Percentiles rank a stretch among this genome's conserved stretches.
Evolutionary conservation across 1,139 yeast genomes (phyloP).

Genomic region (Lodderomyces elongisporus): DNA sequence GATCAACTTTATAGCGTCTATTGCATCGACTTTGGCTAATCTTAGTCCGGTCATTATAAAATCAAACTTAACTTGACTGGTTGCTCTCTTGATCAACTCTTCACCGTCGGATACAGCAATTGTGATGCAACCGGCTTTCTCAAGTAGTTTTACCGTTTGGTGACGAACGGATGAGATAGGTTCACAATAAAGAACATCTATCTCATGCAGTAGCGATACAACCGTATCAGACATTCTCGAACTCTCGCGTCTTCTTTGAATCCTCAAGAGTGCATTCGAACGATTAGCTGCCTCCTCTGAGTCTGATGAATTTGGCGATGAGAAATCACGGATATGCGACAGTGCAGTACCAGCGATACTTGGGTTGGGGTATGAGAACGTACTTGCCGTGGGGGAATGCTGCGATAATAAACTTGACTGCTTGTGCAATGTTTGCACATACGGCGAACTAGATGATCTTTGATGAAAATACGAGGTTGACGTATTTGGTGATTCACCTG

Average conservation of each 20-base stretch:
- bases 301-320: conserved; percentile 65
- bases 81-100: conserved; percentile 74
- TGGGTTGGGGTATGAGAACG: conserved; percentile 47
- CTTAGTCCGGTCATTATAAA: conserved; percentile 73
- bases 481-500: conserved; percentile 3
- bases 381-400: background rate
- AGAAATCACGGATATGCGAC: conserved; percentile 16
- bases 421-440: conserved; percentile 4
- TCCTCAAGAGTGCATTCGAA: conserved; percentile 49
- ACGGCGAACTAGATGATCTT: conserved; percentile 7
- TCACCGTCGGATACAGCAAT: conserved; percentile 77
- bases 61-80: conserved; percentile 82
- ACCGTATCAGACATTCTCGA: conserved; percentile 23
- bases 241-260: conserved; percentile 54
- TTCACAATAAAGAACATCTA: conserved; percentile 79
- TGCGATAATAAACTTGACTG: conserved; percentile 1
- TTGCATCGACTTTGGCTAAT: conserved; percentile 61
- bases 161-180: conserved; percentile 81
- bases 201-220: conserved; percentile 15
- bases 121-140: conserved; percentile 73
- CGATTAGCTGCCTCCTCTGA: conserved; percentile 51
- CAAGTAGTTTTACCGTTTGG: conserved; percentile 60
- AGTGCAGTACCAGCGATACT: conserved; percentile 44
- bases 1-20: conserved; percentile 74
- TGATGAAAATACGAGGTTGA: conserved; percentile 4